phyloP scores from a whole-genome alignment of 2,329 filamentous ascomycete species.

The Sphaerulina populicola region DNA sequence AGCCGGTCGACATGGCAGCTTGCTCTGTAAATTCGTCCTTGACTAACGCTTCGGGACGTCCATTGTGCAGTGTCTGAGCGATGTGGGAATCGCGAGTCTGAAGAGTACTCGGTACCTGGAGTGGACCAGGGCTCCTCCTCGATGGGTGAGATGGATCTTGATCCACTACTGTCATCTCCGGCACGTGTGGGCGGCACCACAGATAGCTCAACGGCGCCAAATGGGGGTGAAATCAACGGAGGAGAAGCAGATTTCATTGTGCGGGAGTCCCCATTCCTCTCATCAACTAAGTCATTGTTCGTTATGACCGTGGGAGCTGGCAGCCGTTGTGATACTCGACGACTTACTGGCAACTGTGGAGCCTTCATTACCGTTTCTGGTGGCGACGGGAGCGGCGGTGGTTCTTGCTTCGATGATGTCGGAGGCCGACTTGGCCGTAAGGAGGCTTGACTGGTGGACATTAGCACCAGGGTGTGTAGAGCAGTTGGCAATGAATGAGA shows the following conservation, averaged over 20 bases:
- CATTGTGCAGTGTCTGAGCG: neutral
- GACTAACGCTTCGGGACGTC: constrained; percentile 9
- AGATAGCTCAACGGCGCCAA: constrained; percentile 13
- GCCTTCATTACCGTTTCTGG: constrained; percentile 12
- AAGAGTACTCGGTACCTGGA: constrained; percentile 11
- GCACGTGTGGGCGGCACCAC: constrained; percentile 18
- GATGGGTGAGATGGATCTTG: constrained; percentile 11
- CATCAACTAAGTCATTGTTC: constrained; percentile 14
- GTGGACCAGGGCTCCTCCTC: constrained; percentile 6
- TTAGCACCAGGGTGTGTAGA: constrained; percentile 4
- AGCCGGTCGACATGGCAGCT: constrained; percentile 7
- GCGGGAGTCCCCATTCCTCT: constrained; percentile 7
- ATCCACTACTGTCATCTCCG: constrained; percentile 9
- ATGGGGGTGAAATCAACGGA: neutral
- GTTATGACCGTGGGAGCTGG: constrained; percentile 22
- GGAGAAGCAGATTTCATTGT: neutral
- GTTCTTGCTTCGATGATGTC: neutral
- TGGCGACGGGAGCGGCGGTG: constrained; percentile 6
- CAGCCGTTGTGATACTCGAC: constrained; percentile 24
- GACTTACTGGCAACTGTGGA: constrained; percentile 15
- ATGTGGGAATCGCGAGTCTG: neutral
- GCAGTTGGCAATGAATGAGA: neutral
- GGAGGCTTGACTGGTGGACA: constrained; percentile 6
- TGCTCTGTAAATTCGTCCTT: constrained; percentile 8
- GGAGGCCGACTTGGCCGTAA: neutral